phyloP scores from a whole-genome alignment of 306 rosid genomes.

The Fragaria nilgerrensis region DNA sequence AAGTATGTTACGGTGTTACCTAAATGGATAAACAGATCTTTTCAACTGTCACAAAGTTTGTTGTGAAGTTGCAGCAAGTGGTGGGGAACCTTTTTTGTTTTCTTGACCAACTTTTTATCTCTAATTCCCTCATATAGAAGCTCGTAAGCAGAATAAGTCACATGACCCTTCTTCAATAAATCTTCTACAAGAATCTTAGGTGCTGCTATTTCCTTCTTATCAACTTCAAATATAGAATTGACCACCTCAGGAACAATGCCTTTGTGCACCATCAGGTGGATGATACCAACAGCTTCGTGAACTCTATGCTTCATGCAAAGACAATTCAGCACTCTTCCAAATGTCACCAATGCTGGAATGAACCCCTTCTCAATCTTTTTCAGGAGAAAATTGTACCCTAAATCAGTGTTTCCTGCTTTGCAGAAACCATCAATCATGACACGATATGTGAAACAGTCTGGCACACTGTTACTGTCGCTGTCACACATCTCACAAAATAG shows the following conservation, averaged over 20 bases:
- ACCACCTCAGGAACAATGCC: constrained; percentile 77
- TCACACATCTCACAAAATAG: constrained; percentile 61
- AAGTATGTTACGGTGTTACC: background rate
- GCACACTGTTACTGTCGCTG: constrained; percentile 40
- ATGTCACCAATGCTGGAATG: constrained; percentile 62
- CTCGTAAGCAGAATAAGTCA: constrained; percentile 78
- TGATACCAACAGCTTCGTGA: constrained; percentile 68
- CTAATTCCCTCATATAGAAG: constrained; percentile 78
- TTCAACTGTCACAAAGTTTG: constrained; percentile 30
- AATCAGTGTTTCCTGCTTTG: constrained; percentile 59
- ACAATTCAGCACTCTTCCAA: constrained; percentile 78
- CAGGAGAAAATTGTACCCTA: constrained; percentile 55
- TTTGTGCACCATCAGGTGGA: constrained; percentile 70
- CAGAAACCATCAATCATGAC: constrained; percentile 82
- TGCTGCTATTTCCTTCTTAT: constrained; percentile 76
- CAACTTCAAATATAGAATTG: constrained; percentile 70
- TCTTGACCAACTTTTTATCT: constrained; percentile 54
- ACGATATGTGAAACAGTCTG: constrained; percentile 72
- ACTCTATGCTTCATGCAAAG: constrained; percentile 61
- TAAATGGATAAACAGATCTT: constrained; percentile 7
- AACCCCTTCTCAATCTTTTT: constrained; percentile 59
- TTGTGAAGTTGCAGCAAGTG: constrained; percentile 20
- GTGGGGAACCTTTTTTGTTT: constrained; percentile 38
- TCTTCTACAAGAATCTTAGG: constrained; percentile 91
- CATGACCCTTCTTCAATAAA: constrained; percentile 71